Evolutionary conservation across 176 grass and related monocot species (phyloP), one percentile per base, ranked within the genome.

Genomic region (Poa pratensis): DNA sequence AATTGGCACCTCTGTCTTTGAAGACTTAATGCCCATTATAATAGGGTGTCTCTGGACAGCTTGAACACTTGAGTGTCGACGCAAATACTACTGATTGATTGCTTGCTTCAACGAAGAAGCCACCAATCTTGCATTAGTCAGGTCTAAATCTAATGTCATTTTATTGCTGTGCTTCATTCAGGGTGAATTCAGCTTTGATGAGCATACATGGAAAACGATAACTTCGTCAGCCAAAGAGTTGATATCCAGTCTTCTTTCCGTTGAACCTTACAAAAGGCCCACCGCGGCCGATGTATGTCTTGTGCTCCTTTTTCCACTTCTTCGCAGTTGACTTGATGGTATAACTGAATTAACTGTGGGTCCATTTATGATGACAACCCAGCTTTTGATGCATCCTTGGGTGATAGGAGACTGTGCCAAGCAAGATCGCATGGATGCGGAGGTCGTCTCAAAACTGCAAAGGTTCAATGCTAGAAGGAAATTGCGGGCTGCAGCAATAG

Each of bases 391-490:
- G 62, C 90, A 94, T 90, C 78, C 90, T 59, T 94, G 92, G 92
- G 92, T 94, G 60, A 86, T 86, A 60, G 92, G 92, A 34, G 92
- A 94, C 48, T 90, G 85, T 0, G 92, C 90, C 9, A 94, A 90
- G 74, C 90, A 94, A 65, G 92, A 94, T 35, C 82, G 87, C 45
- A 90, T 94, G 23, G 82, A 90, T 23, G 85, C 92, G 80, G 92
- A 92, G 60, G 87, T 94, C 12, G 79, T 94, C 15, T 83, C 92
- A n/a, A 94, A 94, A 66, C 87, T 94, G 52, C 89, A 92, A 22
- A 87, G 60, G 55, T 94, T 94, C 85, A 94, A 94, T 68, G 92
- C 92, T 57, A 86, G 90, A 75, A 81, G 90, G 59, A 94, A 94
- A 69, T 2, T 94, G 48, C 53, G 92, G 30, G 92, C 92, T 17